Evolutionary conservation across 768 basidiomycete species (phyloP), one percentile per base, ranked within the genome.

Genomic region (Termitomyces sp.): DNA sequence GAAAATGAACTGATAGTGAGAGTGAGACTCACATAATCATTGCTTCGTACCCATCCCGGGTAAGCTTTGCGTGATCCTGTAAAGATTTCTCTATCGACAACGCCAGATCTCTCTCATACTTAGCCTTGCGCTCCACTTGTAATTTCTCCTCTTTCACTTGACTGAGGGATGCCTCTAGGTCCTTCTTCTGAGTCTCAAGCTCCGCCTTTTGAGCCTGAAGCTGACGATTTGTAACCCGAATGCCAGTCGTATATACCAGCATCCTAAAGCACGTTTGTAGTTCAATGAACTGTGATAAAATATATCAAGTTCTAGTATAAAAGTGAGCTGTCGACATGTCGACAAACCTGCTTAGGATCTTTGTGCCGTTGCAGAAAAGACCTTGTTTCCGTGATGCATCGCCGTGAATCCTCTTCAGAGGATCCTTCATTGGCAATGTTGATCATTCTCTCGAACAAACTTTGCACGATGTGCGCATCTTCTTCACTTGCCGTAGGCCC

Each of bases 391-490:
- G 78, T 75, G 55, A 85, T 82, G 33, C 85, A 69, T 57, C 79
- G 68, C 26, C 81, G 79, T 39, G 83, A 71, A 46, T 75, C 71
- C 24, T 76, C 64, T 65, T 85, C 79, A 4, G 82, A 78, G 0
- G 78, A 82, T 1, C 87, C 87, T 56, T 78, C 74, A 54, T 80
- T 79, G 43, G 84, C 79, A 53, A 88, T 76, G 18, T 72, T 74
- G 20, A 78, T 75, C 57, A 89, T 81, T 24, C 78, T 75, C 51
- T 79, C 72, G 51, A 84, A 82, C 6, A 89, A 72, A n/a, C 75
- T 34, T 27, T 43, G 40, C 10, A 51, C 36, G 24, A 36, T 37
- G 8, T 51, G 16, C 8, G 18, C 33, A 37, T 51, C 50, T 20
- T 71, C 27, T 79, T 79, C 10, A 83, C 80, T 51, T 9, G 27